Base-by-base conservation (phyloP, 2,329 filamentous ascomycete genomes). In the Penicillium fuscoglaucum region DNA sequence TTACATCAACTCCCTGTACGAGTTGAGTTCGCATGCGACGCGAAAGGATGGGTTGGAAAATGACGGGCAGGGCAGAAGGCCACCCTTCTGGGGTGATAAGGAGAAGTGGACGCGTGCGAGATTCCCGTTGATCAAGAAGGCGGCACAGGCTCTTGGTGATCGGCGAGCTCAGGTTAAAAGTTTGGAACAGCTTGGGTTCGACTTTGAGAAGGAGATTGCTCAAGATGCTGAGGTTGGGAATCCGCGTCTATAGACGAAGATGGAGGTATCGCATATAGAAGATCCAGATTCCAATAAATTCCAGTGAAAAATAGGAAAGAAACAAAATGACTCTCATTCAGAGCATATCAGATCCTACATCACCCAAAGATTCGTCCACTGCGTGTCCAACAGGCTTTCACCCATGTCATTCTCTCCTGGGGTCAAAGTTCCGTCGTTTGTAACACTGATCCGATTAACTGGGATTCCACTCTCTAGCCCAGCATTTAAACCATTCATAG, bases 121-220 rank as follows among this genome's bases (percentile, higher is more conserved):
- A 8, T 73, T 79, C 10, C 76, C 77, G 0, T 65, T 73, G 41
- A 79, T 80, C 53, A 80, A 80, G 66, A 56, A 73, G 3, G 78
- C 77, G 2, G 73, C 70, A 7, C 66, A 75, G 2, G 71, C 67
- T 1, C 62, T 77, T 17, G 77, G 78, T 0, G 72, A 73, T 6
- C 66, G 66, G 53, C 68, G 75, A 19, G 67, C 71, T 12, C 63
- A 74, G 46, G 59, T 79, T 2, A 74, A 59, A 52, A 73, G 62
- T 12, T 57, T 79, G 15, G 67, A 74, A 52, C 66, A 77, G 44
- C 64, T 79, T 6, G 76, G 77, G 0, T 79, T 79, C 41, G 72
- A 76, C 26, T 79, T 72, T 39, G 61, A 69, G 2, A 63, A 65
- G 15, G 74, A 70, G 2, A 8, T 24, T 41, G 12, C 6, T 24